Conservation (phyloP, 2,329 filamentous ascomycete species). For the Fusarium cicatricum region DNA sequence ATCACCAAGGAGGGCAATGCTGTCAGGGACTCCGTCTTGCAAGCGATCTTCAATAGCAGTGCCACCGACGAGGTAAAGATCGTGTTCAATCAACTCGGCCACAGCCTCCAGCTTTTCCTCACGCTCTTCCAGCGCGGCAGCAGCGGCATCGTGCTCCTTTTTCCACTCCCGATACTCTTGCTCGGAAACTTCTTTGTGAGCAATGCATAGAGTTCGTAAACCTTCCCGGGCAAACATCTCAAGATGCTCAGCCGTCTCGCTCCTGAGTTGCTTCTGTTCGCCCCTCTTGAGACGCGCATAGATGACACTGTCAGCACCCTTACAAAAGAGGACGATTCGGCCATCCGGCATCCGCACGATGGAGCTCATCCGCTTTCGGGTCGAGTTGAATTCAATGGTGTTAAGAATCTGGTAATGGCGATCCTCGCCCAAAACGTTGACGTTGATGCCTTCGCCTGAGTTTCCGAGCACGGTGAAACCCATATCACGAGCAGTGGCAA, state of each 20-base stretch:
- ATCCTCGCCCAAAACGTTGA: conserved; percentile 90
- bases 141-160: conserved; percentile 85
- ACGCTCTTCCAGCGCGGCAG: conserved; percentile 81
- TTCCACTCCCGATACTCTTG: conserved; percentile 87
- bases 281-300: conserved; percentile 88
- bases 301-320: conserved; percentile 96
- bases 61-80: conserved; percentile 86
- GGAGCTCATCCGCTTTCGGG: conserved; percentile 95
- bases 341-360: conserved; percentile 95
- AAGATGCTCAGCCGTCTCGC: conserved; percentile 87
- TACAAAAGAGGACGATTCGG: conserved; percentile 91
- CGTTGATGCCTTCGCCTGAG: conserved; percentile 78
- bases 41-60: conserved; percentile 97
- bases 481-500: conserved; percentile 92
- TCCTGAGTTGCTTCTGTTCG: conserved; percentile 84
- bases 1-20: conserved; percentile 87
- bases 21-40: conserved; percentile 96
- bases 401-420: conserved; percentile 88
- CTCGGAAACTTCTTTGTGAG: conserved; percentile 80
- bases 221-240: conserved; percentile 98
- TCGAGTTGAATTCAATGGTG: conserved; percentile 97
- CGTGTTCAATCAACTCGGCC: conserved; percentile 88
- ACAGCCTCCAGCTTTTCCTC: conserved; percentile 94
- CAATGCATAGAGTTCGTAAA: conserved; percentile 92
- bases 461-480: conserved; percentile 91